Evolutionary conservation across 345 rosid genomes (phyloP).

Genomic region (Turritis glabra): DNA sequence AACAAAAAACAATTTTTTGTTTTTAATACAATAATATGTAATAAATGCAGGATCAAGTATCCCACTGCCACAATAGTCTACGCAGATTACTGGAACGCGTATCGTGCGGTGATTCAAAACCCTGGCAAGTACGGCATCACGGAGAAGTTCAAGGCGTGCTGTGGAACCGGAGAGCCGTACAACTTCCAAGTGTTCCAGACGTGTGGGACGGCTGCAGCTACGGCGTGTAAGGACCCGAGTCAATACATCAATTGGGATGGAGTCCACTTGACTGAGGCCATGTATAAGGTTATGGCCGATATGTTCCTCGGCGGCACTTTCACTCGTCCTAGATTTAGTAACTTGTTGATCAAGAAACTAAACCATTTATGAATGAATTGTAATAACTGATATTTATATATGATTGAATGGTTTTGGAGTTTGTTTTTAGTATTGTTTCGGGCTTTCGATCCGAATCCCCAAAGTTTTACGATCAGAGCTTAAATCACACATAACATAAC

Average conservation of each 20-base stretch:
- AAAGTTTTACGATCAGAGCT: too few species aligned
- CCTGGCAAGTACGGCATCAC: slow-evolving; percentile 60
- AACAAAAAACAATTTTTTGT: neutral
- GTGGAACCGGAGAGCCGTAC: slow-evolving; percentile 76
- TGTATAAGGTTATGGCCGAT: slow-evolving; percentile 63
- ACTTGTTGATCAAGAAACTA: slow-evolving; percentile 51
- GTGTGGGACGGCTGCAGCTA: slow-evolving; percentile 58
- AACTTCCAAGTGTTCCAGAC: slow-evolving; percentile 55
- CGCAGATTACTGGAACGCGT: slow-evolving; percentile 84
- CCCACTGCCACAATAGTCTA: slow-evolving; percentile 63
- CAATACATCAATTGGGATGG: slow-evolving; percentile 93
- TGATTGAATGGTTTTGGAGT: neutral
- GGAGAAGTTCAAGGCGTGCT: slow-evolving; percentile 76
- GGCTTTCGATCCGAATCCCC: neutral
- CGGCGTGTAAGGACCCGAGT: slow-evolving; percentile 53
- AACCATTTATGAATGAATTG: neutral
- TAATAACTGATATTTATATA: neutral
- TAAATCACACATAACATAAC: too few species aligned
- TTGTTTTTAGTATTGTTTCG: neutral
- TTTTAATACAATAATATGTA: neutral
- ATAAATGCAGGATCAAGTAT: slow-evolving; percentile 43
- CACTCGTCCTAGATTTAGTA: slow-evolving; percentile 62
- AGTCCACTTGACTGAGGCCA: slow-evolving; percentile 89
- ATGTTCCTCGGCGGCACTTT: slow-evolving; percentile 65
- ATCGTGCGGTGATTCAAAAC: slow-evolving; percentile 50